These are phyloP conservation scores for Apiotrichum domesticum DNA, from an alignment of 1,284 basidiomycete genomes.

Conservation along the genomic window DNA sequence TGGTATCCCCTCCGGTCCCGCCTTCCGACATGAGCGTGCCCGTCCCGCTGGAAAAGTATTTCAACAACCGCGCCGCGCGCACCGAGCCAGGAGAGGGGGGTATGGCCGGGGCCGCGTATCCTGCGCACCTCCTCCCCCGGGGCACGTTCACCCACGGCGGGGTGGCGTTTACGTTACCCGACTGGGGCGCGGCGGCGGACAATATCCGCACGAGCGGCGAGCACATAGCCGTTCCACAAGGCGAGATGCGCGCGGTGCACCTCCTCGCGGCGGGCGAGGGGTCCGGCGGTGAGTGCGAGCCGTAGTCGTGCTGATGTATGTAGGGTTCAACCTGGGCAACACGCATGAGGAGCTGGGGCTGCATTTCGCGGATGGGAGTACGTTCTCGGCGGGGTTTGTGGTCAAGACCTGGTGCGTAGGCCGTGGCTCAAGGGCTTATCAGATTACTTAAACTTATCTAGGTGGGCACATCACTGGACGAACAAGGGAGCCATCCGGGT, in stretches of 20 bases:
- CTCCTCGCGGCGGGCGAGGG: constrained; percentile 15
- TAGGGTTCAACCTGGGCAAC: constrained; percentile 10
- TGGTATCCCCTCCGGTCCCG: too few species aligned
- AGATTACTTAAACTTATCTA: not conserved
- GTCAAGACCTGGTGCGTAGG: constrained; percentile 15
- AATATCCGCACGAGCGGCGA: constrained; percentile 6
- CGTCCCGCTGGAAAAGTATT: constrained; percentile 21
- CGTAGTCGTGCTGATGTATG: not conserved
- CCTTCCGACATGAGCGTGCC: not conserved
- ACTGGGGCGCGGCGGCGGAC: not conserved
- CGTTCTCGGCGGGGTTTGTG: constrained; percentile 1
- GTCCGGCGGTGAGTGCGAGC: constrained; percentile 3
- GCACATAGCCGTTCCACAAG: not conserved
- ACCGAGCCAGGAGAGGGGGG: too few species aligned
- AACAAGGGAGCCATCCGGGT: constrained; percentile 15
- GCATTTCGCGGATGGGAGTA: constrained; percentile 5
- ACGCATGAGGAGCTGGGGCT: constrained; percentile 11
- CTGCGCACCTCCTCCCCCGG: constrained; percentile 5
- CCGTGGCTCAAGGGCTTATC: too few species aligned
- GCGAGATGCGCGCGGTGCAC: constrained; percentile 7
- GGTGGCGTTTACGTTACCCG: constrained; percentile 5
- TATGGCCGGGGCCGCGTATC: constrained; percentile 8
- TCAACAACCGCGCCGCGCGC: constrained; percentile 11
- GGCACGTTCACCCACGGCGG: constrained; percentile 10
- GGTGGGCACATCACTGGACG: constrained; percentile 16